Percentiles rank a stretch among this genome's conserved stretches.
Evolutionary conservation across 2,329 filamentous ascomycete species (phyloP).

Genomic region (Trichoderma asperellum): DNA sequence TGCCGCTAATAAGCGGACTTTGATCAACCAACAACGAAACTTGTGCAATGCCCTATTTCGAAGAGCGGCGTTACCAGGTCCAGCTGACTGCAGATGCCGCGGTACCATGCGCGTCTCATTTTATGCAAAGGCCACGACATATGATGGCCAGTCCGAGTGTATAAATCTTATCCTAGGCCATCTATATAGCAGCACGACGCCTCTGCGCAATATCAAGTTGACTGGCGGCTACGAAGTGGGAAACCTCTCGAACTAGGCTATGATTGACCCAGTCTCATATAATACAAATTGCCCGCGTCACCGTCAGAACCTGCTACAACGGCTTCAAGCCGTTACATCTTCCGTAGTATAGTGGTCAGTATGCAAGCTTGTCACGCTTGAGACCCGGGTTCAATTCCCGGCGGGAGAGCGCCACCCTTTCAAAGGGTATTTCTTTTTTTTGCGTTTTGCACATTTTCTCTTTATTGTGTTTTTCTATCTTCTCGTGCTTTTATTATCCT

Average conservation of each 20-base stretch:
- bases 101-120: neutral
- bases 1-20: neutral
- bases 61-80: neutral
- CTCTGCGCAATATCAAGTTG: neutral
- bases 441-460: neutral
- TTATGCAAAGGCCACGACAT: neutral
- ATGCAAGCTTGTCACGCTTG: constrained; percentile 36
- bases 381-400: constrained; percentile 36
- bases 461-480: neutral
- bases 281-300: neutral
- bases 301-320: constrained; percentile 28
- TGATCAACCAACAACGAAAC: neutral
- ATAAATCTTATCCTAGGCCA: neutral
- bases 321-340: constrained; percentile 29
- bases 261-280: neutral
- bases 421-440: constrained; percentile 20
- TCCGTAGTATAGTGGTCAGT: constrained; percentile 36
- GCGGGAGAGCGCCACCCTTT: constrained; percentile 32
- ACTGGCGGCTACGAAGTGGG: neutral
- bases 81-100: neutral
- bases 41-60: neutral
- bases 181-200: neutral
- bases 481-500: neutral
- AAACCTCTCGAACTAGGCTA: neutral
- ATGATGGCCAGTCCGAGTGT: neutral